These are phyloP conservation scores for Fusarium redolens DNA, from an alignment of 2,329 filamentous ascomycete genomes.

Conservation along the genomic window DNA sequence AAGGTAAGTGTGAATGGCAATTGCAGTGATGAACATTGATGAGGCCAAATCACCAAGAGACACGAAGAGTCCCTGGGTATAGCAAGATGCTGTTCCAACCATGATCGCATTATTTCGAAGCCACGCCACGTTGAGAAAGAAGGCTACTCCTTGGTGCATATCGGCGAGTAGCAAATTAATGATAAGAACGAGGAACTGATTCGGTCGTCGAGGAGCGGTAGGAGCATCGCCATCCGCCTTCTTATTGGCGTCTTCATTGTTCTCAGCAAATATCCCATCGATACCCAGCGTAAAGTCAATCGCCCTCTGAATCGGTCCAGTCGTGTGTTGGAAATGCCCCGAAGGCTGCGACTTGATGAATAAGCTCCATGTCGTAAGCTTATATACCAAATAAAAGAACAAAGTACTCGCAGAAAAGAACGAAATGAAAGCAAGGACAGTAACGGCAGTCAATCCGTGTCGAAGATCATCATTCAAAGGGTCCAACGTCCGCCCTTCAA, in stretches of 20 bases:
- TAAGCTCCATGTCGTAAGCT: slow-evolving; percentile 47
- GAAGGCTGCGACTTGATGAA: slow-evolving; percentile 30
- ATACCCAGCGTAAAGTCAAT: slow-evolving; percentile 52
- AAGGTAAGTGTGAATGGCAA: slow-evolving; percentile 75
- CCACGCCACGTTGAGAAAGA: slow-evolving; percentile 72
- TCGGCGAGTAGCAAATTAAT: slow-evolving; percentile 77
- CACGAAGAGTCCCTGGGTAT: slow-evolving; percentile 75
- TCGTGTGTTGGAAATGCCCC: slow-evolving; percentile 12
- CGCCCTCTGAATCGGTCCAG: slow-evolving; percentile 36
- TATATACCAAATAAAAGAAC: slow-evolving; percentile 49
- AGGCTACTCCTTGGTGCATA: slow-evolving; percentile 72
- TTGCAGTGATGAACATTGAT: slow-evolving; percentile 73
- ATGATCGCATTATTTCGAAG: slow-evolving; percentile 64
- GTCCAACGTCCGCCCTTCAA: slow-evolving; percentile 40
- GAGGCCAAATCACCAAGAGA: slow-evolving; percentile 74
- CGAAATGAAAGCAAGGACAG: slow-evolving; percentile 47
- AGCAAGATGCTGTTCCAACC: slow-evolving; percentile 66
- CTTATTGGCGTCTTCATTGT: background rate
- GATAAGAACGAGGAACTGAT: slow-evolving; percentile 77
- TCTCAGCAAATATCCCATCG: slow-evolving; percentile 49
- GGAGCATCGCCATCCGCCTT: background rate
- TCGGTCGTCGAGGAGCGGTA: slow-evolving; percentile 55
- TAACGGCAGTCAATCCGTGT: slow-evolving; percentile 47
- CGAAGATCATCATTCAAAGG: slow-evolving; percentile 38
- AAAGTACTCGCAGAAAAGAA: slow-evolving; percentile 46